These are phyloP conservation scores for Macrophomina pseudophaseolina DNA, from an alignment of 2,329 filamentous ascomycete genomes.

Conservation along the genomic window DNA sequence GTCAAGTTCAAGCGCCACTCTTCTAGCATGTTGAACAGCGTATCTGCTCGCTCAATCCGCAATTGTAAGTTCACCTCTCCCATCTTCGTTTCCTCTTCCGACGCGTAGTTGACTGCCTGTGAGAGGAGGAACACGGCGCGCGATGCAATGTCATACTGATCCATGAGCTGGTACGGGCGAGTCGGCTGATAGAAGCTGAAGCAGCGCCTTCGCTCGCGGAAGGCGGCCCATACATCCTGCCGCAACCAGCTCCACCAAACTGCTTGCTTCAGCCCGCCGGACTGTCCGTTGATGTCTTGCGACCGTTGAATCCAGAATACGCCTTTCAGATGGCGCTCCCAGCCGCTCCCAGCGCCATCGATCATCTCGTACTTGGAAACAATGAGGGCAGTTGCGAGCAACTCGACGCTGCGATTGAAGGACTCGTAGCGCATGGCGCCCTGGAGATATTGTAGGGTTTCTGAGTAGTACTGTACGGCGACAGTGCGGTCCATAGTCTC, in stretches of 20 bases:
- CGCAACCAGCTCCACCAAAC: slow-evolving; percentile 71
- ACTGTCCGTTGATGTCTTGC: slow-evolving; percentile 65
- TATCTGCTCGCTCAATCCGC: slow-evolving; percentile 54
- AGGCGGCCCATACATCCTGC: slow-evolving; percentile 70
- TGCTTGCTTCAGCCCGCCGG: slow-evolving; percentile 60
- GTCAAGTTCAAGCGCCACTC: slow-evolving; percentile 57
- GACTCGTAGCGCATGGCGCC: slow-evolving; percentile 63
- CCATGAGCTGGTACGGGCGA: slow-evolving; percentile 54
- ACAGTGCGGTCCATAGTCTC: slow-evolving; percentile 37
- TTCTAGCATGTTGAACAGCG: slow-evolving; percentile 54
- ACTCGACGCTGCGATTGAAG: slow-evolving; percentile 63
- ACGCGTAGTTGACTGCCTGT: slow-evolving; percentile 63
- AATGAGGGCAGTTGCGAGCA: slow-evolving; percentile 64
- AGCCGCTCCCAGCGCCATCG: slow-evolving; percentile 61
- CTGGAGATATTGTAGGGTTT: slow-evolving; percentile 66
- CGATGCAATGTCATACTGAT: slow-evolving; percentile 60
- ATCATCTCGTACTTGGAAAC: slow-evolving; percentile 71
- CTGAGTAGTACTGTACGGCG: slow-evolving; percentile 62
- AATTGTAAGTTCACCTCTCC: slow-evolving; percentile 48
- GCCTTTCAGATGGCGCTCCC: slow-evolving; percentile 68
- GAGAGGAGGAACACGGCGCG: slow-evolving; percentile 61
- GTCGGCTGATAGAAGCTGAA: slow-evolving; percentile 65
- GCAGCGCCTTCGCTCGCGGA: slow-evolving; percentile 61
- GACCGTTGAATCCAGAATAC: slow-evolving; percentile 71
- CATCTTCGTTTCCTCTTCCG: slow-evolving; percentile 54